Conservation (phyloP, 305 asterid species). For the Fraxinus baroniana region DNA sequence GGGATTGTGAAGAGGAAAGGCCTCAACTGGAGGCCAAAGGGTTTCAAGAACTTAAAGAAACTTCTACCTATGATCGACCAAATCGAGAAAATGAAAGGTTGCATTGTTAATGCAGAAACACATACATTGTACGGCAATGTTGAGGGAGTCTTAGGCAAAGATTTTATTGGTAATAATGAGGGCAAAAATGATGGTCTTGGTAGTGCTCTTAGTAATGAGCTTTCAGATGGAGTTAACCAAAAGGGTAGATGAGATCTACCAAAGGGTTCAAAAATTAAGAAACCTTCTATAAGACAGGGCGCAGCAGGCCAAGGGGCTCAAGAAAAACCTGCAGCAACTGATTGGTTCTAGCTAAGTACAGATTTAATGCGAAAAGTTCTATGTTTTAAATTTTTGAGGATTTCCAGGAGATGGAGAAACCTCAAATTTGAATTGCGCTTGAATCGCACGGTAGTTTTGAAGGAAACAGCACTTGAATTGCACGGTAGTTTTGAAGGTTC, state of each 20-base stretch:
- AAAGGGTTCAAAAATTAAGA: constrained; percentile 11
- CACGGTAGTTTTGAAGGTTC: not conserved
- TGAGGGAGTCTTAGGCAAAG: not conserved
- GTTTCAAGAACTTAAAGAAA: constrained; percentile 18
- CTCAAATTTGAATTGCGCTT: not conserved
- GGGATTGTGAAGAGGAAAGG: constrained; percentile 15
- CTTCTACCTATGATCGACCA: not conserved
- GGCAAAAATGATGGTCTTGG: constrained; percentile 10
- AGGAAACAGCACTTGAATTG: not conserved
- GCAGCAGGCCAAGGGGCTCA: not conserved
- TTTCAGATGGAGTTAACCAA: constrained; percentile 6
- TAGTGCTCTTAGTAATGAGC: not conserved
- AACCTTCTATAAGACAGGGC: not conserved
- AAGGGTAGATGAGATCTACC: not conserved
- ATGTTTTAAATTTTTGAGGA: constrained; percentile 3
- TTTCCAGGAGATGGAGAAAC: constrained; percentile 3
- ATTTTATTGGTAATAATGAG: not conserved
- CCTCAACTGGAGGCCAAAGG: constrained; percentile 25
- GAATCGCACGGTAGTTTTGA: not conserved
- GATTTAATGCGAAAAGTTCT: not conserved
- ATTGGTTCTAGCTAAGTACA: not conserved
- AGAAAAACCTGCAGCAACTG: not conserved
- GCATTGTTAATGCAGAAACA: not conserved
- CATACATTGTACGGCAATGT: not conserved
- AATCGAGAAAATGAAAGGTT: not conserved